Conservation (phyloP, 805 yeast genomes). For the Schwanniomyces sp. region DNA sequence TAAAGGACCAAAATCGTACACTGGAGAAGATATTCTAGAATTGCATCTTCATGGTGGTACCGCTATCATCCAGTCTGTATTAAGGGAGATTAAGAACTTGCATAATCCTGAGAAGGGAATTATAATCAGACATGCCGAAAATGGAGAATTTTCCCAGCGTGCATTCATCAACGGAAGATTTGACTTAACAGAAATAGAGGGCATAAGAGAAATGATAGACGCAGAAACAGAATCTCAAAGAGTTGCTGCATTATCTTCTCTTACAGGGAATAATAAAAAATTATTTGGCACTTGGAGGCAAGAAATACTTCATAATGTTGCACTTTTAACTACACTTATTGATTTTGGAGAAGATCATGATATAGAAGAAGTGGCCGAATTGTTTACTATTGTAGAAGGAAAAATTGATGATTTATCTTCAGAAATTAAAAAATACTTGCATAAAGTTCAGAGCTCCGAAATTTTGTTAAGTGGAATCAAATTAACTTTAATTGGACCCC, state of each 20-base stretch:
- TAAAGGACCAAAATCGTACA: conserved; percentile 73
- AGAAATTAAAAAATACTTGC: conserved; percentile 47
- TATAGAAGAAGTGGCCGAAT: conserved; percentile 57
- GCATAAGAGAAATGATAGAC: conserved; percentile 82
- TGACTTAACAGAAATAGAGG: conserved; percentile 89
- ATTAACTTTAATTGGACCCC: conserved; percentile 79
- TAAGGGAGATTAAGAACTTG: conserved; percentile 56
- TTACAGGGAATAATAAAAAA: conserved; percentile 64
- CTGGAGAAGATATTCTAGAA: conserved; percentile 91
- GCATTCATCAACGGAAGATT: conserved; percentile 83
- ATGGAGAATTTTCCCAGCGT: conserved; percentile 87
- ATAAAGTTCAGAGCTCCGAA: conserved; percentile 55
- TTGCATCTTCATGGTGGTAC: conserved; percentile 93
- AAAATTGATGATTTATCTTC: conserved; percentile 41
- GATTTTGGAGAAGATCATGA: conserved; percentile 96
- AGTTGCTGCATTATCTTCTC: conserved; percentile 66
- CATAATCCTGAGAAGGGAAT: conserved; percentile 45
- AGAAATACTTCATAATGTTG: conserved; percentile 62
- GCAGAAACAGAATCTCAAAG: conserved; percentile 94
- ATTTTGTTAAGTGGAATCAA: conserved; percentile 72
- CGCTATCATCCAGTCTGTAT: conserved; percentile 72
- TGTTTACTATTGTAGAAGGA: conserved; percentile 50
- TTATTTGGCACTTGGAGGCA: conserved; percentile 67
- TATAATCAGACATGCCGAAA: conserved; percentile 75
- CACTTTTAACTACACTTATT: conserved; percentile 80